A percentile compares a stretch with the other conserved stretches of the same genome.
Evolutionary conservation across 352 stramenopile genomes (phyloP).

Genomic region (Pythium brachiatum): DNA sequence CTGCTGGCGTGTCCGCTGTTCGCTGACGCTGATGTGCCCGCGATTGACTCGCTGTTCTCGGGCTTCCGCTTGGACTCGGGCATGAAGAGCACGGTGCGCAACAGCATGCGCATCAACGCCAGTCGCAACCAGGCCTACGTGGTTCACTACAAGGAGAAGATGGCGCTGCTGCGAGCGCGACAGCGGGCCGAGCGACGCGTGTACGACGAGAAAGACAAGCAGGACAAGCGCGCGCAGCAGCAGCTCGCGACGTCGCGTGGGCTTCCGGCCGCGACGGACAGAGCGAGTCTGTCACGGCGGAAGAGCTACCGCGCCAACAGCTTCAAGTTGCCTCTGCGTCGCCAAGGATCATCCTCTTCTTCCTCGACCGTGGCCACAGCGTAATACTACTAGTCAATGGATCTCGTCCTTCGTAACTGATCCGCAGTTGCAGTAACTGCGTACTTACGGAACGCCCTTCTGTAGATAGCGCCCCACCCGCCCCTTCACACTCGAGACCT

Average conservation of each 20-base stretch:
- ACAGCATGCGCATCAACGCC: conserved; percentile 78
- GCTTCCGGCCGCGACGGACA: conserved; percentile 27
- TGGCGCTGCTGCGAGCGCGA: conserved; percentile 43
- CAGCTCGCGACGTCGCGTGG: conserved; percentile 28
- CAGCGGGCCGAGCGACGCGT: conserved; percentile 64
- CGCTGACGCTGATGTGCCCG: conserved; percentile 29
- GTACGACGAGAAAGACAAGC: conserved; percentile 64
- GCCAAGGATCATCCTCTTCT: conserved; percentile 24
- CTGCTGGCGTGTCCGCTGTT: conserved; percentile 48
- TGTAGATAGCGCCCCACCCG: background rate
- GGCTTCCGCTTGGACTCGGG: conserved; percentile 66
- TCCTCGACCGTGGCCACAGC: background rate
- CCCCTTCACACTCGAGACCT: background rate
- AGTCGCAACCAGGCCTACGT: conserved; percentile 66
- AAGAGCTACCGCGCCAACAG: conserved; percentile 54
- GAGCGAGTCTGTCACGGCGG: conserved; percentile 37
- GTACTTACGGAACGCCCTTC: too few relatives aligned
- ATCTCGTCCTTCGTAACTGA: background rate
- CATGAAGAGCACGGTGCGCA: conserved; percentile 73
- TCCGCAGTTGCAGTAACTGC: background rate
- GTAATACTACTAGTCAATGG: background rate
- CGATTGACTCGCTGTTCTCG: conserved; percentile 54
- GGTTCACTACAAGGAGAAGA: conserved; percentile 64
- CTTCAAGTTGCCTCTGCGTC: conserved; percentile 39
- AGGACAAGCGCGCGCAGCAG: conserved; percentile 55